Evolutionary conservation across 2,329 filamentous ascomycete species (phyloP), one percentile per base, ranked within the genome.

Genomic region (Gyromitra esculenta): DNA sequence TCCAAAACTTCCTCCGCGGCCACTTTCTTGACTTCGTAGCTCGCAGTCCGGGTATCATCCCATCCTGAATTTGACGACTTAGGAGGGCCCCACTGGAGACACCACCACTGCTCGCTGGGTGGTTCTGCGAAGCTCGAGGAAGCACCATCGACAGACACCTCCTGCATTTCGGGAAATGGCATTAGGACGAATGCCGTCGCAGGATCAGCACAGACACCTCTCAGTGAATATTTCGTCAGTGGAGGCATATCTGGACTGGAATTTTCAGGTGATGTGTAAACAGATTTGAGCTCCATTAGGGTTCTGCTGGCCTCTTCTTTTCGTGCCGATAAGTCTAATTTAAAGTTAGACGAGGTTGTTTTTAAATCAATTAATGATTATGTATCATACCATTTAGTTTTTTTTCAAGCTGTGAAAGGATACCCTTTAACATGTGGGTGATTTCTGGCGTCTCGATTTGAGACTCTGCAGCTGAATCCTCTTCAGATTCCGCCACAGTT

Each of bases 391-490:
- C 79, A 48, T 64, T 21, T 13, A 81, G 59, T 48, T 79, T 80
- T 57, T 77, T 73, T 65, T 80, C 77, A 72, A 81, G 72, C 59
- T 80, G 76, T 5, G 64, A 71, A 41, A 80, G 76, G 50, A 81
- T 78, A 15, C 68, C 67, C 60, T 75, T 78, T 43, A 81, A 72
- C 37, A 78, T 73, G 41, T 73, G 77, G 21, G 66, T 69, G 5
- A 76, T 75, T 37, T 80, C 80, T 50, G 48, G 73, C 45, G 62
- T 75, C 48, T 78, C 77, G 37, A 60, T 63, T 8, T 78, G 73
- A 39, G 67, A 67, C 31, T 75, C 73, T 25, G 75, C 66, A 56
- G 70, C 52, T 35, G 52, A 72, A 41, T 60, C 63, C 8, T 57
- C 69, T 54, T 74, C 65, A 31, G 66, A 35, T 13, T 65, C 59